Conservation (phyloP, 805 yeast species). For the Sugiyamaella mastotermitis region DNA sequence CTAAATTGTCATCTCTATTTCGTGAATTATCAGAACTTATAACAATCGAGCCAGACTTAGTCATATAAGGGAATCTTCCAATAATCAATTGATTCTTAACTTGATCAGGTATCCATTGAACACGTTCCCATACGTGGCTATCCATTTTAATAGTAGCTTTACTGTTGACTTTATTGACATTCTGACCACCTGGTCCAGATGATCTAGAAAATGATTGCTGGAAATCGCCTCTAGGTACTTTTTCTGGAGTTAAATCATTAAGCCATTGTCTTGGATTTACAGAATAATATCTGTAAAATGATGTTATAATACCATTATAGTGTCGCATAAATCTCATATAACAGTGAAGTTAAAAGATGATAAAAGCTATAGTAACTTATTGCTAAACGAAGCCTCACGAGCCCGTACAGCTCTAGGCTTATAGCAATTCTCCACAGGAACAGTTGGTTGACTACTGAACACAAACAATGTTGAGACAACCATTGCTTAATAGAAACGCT, state of each 20-base stretch:
- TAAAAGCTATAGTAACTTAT: too few relatives aligned
- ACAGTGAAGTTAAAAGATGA: too few relatives aligned
- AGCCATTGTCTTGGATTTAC: constrained; percentile 41
- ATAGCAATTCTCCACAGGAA: too few relatives aligned
- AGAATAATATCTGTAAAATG: too few relatives aligned
- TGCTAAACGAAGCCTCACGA: too few relatives aligned
- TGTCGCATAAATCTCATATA: too few relatives aligned
- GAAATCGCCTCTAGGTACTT: constrained; percentile 44
- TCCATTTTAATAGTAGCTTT: constrained; percentile 57
- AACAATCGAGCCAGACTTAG: constrained; percentile 48
- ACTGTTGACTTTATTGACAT: constrained; percentile 64
- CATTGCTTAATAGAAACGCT: background rate
- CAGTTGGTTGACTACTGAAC: too few relatives aligned
- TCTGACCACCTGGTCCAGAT: constrained; percentile 86
- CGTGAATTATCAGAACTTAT: constrained; percentile 58
- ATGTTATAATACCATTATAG: too few relatives aligned
- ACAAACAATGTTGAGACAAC: too few relatives aligned
- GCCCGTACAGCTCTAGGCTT: too few relatives aligned
- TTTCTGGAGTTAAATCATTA: constrained; percentile 21
- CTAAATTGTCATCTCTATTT: constrained; percentile 50
- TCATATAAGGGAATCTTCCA: constrained; percentile 43
- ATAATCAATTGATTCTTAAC: constrained; percentile 38
- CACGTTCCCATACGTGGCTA: constrained; percentile 38
- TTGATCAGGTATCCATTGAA: constrained; percentile 55
- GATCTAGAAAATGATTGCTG: constrained; percentile 48